These are phyloP conservation scores for Cadophora sp. DNA, from an alignment of 2,329 filamentous ascomycete species.

Conservation along the genomic window DNA sequence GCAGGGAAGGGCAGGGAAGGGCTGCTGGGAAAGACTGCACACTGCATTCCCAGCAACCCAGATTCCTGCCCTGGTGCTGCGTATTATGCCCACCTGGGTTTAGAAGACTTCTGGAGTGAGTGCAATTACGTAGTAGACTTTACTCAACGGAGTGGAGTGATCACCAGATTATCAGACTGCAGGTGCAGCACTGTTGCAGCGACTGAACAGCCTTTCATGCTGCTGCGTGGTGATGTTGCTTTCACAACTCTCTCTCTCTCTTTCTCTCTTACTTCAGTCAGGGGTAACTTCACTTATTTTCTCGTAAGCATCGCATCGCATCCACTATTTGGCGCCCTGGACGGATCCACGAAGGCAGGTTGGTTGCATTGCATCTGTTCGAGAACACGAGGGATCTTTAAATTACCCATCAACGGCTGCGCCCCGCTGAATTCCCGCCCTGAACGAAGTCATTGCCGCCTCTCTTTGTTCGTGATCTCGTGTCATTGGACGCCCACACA, in stretches of 20 bases:
- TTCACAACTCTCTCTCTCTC: no score
- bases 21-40: background rate
- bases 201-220: no score
- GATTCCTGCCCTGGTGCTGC: background rate
- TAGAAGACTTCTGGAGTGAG: background rate
- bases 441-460: background rate
- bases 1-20: background rate
- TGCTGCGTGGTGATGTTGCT: no score
- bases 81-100: background rate
- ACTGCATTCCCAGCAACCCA: background rate
- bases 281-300: conserved; percentile 11
- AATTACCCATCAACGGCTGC: conserved; percentile 2
- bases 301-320: conserved; percentile 2
- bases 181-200: background rate
- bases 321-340: conserved; percentile 6
- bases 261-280: background rate
- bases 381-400: conserved; percentile 10
- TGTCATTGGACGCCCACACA: no score
- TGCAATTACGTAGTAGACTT: background rate
- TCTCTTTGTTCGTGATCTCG: background rate
- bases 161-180: background rate
- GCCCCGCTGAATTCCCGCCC: conserved; percentile 1
- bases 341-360: background rate
- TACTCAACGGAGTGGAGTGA: background rate
- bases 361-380: conserved; percentile 7